Evolutionary conservation across 331 rosid genomes (phyloP), one percentile per base, ranked within the genome.

Genomic region (Malus hybrid): DNA sequence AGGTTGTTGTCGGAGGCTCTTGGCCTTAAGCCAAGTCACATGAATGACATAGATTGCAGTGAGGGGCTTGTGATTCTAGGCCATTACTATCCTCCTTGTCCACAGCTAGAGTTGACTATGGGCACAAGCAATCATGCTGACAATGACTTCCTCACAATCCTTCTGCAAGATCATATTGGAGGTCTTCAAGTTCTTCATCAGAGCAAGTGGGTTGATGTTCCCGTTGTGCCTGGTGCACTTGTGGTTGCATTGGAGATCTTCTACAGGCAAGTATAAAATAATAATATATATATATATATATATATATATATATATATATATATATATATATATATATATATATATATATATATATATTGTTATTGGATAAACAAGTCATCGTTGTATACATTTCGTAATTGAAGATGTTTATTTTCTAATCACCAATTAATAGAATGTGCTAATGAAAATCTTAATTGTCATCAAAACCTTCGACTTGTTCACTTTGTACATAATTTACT

Each of bases 141-240:
- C n/a, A 34, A 36, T 46, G 57, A 13, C 78, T 91, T 91, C 82
- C 60, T 91, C 48, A 87, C 89, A 1, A 72, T 91, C 19, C 86
- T 91, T 70, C 84, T 89, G 6, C 97, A 91, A 55, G 97, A 89
- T 72, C 76, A 81, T 22, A 79, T 89, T 39, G 95, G 93, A 19
- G 97, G 93, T 4, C 95, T 91, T 57, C 93, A 91, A 76, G 84
- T 86, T 60, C 81, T 80, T 63, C 74, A 77, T 6, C 52, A 87
- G 11, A 58, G 81, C 73, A 58, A 19, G 22, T 89, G 97, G 97
- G 53, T 82, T 18, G 86, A 89, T 68, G 29, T 91, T n/a, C 85
- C 84, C 0, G 82, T 84, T 0, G 20, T 77, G 6, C 78, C 83
- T 1, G 87, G 81, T 6, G 88, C 94, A 18, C 34, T 87, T 36